Evolutionary conservation across 2,329 filamentous ascomycete species (phyloP).

Genomic region (Ascochyta viciae-villosae): DNA sequence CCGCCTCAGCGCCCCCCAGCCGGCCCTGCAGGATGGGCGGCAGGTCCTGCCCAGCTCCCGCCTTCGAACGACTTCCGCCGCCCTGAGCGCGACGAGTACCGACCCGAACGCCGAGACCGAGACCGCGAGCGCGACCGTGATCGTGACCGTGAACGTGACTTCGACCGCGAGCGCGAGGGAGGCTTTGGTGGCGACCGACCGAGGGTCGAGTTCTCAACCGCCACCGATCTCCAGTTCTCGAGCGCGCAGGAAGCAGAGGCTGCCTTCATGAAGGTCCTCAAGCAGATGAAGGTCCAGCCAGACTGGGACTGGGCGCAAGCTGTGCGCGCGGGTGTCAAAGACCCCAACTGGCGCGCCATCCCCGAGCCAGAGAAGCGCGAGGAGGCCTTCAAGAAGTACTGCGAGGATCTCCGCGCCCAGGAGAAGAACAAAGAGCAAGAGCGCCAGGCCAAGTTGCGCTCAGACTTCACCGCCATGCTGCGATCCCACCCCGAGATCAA

Average conservation of each 20-base stretch:
- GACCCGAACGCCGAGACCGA: constrained; percentile 37
- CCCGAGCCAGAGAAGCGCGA: constrained; percentile 92
- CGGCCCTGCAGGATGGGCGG: constrained; percentile 63
- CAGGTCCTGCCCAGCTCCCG: constrained; percentile 56
- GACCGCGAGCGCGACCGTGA: constrained; percentile 43
- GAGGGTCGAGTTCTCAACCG: constrained; percentile 50
- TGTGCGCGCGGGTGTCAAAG: constrained; percentile 83
- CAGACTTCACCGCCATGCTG: constrained; percentile 96
- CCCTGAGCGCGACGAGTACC: constrained; percentile 41
- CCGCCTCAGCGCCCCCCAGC: constrained; percentile 51
- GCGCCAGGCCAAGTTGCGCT: constrained; percentile 85
- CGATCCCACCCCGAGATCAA: constrained; percentile 96
- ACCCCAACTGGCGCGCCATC: constrained; percentile 90
- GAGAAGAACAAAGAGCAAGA: constrained; percentile 96
- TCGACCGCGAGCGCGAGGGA: constrained; percentile 55
- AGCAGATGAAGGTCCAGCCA: constrained; percentile 82
- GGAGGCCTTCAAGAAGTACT: constrained; percentile 93
- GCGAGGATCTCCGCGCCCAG: constrained; percentile 84
- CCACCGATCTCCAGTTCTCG: constrained; percentile 59
- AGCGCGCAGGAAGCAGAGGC: constrained; percentile 85
- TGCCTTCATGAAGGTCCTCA: constrained; percentile 89
- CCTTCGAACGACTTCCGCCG: constrained; percentile 50
- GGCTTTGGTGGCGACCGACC: constrained; percentile 51
- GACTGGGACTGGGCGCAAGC: constrained; percentile 95
- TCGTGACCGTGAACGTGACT: constrained; percentile 51